Evolutionary conservation across 441 rosid species (phyloP).

Genomic region (Jatropha multifida): DNA sequence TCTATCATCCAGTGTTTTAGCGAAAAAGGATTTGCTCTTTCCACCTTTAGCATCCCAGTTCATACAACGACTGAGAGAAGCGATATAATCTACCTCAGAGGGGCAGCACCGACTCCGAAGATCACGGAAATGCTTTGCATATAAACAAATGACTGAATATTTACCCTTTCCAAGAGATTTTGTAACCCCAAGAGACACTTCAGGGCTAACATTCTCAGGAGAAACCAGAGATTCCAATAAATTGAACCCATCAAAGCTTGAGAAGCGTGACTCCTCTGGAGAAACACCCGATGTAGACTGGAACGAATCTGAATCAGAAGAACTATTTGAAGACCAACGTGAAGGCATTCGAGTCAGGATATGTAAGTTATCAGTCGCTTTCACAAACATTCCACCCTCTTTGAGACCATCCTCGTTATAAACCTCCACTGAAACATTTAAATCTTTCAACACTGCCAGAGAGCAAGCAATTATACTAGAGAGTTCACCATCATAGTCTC

Average conservation of each 20-base stretch:
- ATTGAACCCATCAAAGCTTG: conserved; percentile 78
- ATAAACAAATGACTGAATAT: conserved; percentile 75
- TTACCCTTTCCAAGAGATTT: conserved; percentile 72
- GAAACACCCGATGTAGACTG: conserved; percentile 39
- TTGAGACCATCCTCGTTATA: conserved; percentile 32
- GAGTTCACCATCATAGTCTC: conserved; percentile 89
- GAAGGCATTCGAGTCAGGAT: conserved; percentile 37
- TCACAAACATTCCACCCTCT: conserved; percentile 28
- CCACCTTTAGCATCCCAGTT: conserved; percentile 99
- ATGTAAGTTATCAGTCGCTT: conserved; percentile 35
- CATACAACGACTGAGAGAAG: conserved; percentile 86
- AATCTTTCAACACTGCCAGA: conserved; percentile 54
- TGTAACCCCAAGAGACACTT: conserved; percentile 62
- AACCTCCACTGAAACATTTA: conserved; percentile 31
- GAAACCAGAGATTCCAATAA: conserved; percentile 64
- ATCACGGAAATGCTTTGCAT: conserved; percentile 73
- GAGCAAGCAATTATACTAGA: conserved; percentile 96
- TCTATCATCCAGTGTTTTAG: conserved; percentile 87
- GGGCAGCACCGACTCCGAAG: conserved; percentile 67
- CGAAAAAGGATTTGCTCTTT: conserved; percentile 85
- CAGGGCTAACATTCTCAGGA: conserved; percentile 49
- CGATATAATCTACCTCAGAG: conserved; percentile 80
- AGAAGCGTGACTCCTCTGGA: conserved; percentile 55
- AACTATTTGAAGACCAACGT: conserved; percentile 59
- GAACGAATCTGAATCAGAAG: conserved; percentile 54